Evolutionary conservation across 2,329 filamentous ascomycete species (phyloP).

Genomic region (Aspergillus ochraceoroseus): DNA sequence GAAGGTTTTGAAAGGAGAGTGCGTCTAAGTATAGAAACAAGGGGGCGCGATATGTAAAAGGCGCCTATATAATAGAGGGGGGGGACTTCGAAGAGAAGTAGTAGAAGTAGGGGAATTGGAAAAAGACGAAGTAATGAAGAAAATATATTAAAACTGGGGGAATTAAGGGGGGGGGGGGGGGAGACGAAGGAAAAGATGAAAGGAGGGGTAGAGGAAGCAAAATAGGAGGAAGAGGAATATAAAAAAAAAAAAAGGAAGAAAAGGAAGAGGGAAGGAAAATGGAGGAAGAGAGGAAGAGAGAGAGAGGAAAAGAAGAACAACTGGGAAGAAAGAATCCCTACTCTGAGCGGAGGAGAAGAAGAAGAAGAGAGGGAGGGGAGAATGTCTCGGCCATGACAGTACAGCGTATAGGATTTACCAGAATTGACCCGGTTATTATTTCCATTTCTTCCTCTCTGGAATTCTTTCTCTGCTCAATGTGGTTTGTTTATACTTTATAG

Average conservation of each 20-base stretch:
- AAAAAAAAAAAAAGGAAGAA: constrained; percentile 5
- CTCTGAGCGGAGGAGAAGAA: constrained; percentile 2
- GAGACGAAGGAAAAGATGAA: constrained; percentile 20
- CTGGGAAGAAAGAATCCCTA: too few species aligned
- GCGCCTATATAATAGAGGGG: constrained; percentile 12
- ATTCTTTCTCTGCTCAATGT: too few species aligned
- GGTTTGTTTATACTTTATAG: too few species aligned
- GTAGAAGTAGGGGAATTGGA: constrained; percentile 7
- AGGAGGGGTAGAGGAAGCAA: constrained; percentile 20
- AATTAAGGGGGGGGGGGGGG: constrained; percentile 14
- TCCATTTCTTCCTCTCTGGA: too few species aligned
- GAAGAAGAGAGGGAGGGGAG: constrained; percentile 3
- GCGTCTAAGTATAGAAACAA: constrained; percentile 16
- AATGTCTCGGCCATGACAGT: constrained; percentile 1
- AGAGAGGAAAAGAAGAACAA: background rate
- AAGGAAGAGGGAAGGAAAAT: constrained; percentile 6
- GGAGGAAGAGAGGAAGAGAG: constrained; percentile 6
- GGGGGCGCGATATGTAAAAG: constrained; percentile 5
- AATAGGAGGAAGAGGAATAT: constrained; percentile 12
- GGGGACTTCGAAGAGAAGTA: constrained; percentile 1
- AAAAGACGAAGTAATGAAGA: constrained; percentile 10
- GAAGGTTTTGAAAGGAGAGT: constrained; percentile 9
- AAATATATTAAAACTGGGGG: constrained; percentile 14
- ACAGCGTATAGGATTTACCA: background rate
- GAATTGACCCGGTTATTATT: too few species aligned